Percentiles rank a stretch among this genome's conserved stretches.
These are phyloP conservation scores for Mycena galericulata DNA, from an alignment of 768 basidiomycete genomes.

Conservation along the genomic window DNA sequence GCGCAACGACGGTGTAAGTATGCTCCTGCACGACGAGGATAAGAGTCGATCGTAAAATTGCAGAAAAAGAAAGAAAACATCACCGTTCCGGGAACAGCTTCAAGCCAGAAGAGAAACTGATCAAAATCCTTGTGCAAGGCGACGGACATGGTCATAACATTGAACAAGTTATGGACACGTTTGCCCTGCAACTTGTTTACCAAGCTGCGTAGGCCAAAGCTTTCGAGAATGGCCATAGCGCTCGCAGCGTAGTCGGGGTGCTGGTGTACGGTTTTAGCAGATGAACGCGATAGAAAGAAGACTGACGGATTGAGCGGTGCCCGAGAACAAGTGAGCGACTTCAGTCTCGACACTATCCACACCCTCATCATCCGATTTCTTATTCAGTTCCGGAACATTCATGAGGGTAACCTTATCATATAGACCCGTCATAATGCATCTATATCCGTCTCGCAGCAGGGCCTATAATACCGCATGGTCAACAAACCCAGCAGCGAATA, in stretches of 20 bases:
- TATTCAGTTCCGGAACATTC: constrained; percentile 6
- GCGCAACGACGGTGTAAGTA: no score
- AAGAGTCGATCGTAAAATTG: no score
- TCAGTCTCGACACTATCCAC: not conserved
- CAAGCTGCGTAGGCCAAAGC: constrained; percentile 15
- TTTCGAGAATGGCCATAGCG: constrained; percentile 17
- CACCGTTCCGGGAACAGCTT: constrained; percentile 24
- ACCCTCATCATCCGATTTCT: not conserved
- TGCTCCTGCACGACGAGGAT: no score
- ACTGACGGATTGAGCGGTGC: constrained; percentile 6
- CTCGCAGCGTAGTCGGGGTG: not conserved
- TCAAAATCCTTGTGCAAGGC: constrained; percentile 14
- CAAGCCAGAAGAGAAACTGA: constrained; percentile 26
- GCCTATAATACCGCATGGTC: constrained; percentile 13
- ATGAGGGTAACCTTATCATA: constrained; percentile 16
- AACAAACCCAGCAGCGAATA: not conserved
- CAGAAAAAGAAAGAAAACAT: not conserved
- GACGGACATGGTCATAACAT: constrained; percentile 26
- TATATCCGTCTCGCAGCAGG: constrained; percentile 29
- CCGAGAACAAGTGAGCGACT: constrained; percentile 30
- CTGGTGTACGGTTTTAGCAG: constrained; percentile 6
- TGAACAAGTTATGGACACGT: constrained; percentile 20
- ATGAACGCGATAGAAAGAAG: not conserved
- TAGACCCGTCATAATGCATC: constrained; percentile 28
- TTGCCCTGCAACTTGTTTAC: constrained; percentile 6